These are phyloP conservation scores for Artemisia annua DNA, from an alignment of 129 eudicot genomes.

Conservation along the genomic window DNA sequence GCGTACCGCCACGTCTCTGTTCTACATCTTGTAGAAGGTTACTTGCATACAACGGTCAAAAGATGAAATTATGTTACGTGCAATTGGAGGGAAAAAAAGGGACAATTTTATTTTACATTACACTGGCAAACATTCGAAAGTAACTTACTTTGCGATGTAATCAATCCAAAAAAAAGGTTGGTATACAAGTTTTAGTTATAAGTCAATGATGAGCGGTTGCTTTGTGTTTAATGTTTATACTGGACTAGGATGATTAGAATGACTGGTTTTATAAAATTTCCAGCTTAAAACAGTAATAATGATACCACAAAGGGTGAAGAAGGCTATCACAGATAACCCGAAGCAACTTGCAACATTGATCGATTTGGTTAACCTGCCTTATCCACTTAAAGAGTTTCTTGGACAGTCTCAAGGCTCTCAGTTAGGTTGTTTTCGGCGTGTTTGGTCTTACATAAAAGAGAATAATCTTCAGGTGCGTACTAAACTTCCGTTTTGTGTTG, in stretches of 20 bases:
- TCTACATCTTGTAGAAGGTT: too few relatives aligned
- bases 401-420: slow-evolving; percentile 90
- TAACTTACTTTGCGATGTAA: neutral
- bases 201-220: neutral
- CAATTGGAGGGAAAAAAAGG: too few relatives aligned
- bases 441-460: slow-evolving; percentile 91
- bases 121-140: neutral
- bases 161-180: neutral
- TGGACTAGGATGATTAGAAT: slow-evolving; percentile 2
- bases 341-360: slow-evolving; percentile 87
- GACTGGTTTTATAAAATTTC: neutral
- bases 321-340: slow-evolving; percentile 69
- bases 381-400: slow-evolving; percentile 72
- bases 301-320: slow-evolving; percentile 80
- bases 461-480: slow-evolving; percentile 82
- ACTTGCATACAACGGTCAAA: too few relatives aligned
- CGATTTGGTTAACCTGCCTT: slow-evolving; percentile 91
- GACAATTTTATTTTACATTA: too few relatives aligned
- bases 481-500: neutral
- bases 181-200: neutral
- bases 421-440: slow-evolving; percentile 75
- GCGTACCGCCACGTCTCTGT: too few relatives aligned
- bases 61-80: too few relatives aligned
- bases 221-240: slow-evolving; percentile 3
- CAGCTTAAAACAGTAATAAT: slow-evolving; percentile 35